phyloP scores from a whole-genome alignment of 148 eudicot genomes.

The Rhododendron kiyosumense region DNA sequence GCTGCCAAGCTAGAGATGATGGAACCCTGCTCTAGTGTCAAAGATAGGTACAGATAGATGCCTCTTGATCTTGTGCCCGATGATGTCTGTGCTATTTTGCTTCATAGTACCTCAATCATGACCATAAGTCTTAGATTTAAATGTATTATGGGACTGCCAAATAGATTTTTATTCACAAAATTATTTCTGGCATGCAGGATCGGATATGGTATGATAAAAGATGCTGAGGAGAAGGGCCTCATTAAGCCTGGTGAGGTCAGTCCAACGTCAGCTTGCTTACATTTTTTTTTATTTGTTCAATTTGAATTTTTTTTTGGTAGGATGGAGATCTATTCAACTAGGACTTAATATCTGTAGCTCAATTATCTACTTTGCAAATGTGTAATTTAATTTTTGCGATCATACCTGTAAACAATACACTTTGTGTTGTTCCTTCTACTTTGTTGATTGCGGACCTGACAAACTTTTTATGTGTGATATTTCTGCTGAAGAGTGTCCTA shows the following conservation, averaged over 20 bases:
- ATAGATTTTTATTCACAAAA: neutral
- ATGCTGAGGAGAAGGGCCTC: slow-evolving; percentile 81
- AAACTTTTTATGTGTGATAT: neutral
- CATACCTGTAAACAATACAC: neutral
- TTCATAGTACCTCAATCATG: neutral
- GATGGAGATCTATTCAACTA: neutral
- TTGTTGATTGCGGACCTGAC: neutral
- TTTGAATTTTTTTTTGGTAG: neutral
- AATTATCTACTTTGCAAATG: neutral
- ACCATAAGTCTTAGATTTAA: neutral
- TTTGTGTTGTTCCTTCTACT: neutral
- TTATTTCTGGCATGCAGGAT: slow-evolving; percentile 39
- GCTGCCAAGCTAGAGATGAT: slow-evolving; percentile 79
- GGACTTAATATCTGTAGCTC: neutral
- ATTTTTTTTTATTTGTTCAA: neutral
- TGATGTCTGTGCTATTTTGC: neutral
- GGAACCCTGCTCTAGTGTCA: slow-evolving; percentile 87
- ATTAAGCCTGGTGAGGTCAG: slow-evolving; percentile 77
- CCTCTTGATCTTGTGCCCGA: neutral
- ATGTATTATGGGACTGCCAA: neutral
- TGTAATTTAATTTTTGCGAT: neutral
- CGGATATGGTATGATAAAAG: slow-evolving; percentile 67
- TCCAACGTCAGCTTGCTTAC: neutral
- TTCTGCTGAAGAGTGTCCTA: slow-evolving; percentile 52
- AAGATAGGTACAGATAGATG: slow-evolving; percentile 22